Conservation (phyloP, 257 asterid genomes). For the Phtheirospermum japonicum region DNA sequence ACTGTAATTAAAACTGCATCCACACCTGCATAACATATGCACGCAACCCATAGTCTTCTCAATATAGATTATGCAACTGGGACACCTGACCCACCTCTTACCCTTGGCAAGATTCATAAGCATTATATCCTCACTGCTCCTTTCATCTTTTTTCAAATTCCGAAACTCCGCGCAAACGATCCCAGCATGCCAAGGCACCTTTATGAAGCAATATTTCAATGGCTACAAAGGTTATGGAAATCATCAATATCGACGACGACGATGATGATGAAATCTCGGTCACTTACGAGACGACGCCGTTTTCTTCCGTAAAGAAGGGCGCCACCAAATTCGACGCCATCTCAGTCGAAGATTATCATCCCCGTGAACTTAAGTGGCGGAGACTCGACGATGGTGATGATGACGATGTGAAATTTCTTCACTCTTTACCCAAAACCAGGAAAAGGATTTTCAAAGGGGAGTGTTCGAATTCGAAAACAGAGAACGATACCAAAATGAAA, state of each 20-base stretch:
- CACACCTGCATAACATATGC: too few species aligned
- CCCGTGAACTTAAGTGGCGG: conserved; percentile 8
- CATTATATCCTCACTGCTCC: too few species aligned
- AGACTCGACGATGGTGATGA: conserved; percentile 33
- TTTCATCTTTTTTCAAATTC: too few species aligned
- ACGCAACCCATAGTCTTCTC: too few species aligned
- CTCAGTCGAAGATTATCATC: conserved; percentile 32
- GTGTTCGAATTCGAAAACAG: conserved; percentile 34
- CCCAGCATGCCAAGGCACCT: too few species aligned
- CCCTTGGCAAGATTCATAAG: too few species aligned
- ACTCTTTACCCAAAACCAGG: conserved; percentile 1
- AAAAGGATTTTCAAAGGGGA: conserved; percentile 41
- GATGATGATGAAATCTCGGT: conserved; percentile 37
- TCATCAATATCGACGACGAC: conserved; percentile 31
- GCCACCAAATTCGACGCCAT: too few species aligned
- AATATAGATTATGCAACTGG: too few species aligned
- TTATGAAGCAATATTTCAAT: conserved; percentile 5
- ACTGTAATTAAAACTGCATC: too few species aligned
- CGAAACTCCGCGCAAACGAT: too few species aligned
- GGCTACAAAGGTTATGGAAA: conserved; percentile 22
- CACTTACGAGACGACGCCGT: conserved; percentile 13
- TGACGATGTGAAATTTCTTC: conserved; percentile 13
- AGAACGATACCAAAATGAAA: background rate
- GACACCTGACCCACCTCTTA: too few species aligned
- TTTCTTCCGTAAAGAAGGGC: conserved; percentile 25